These are phyloP conservation scores for Microdochium nivale DNA, from an alignment of 2,329 filamentous ascomycete species.

Conservation along the genomic window DNA sequence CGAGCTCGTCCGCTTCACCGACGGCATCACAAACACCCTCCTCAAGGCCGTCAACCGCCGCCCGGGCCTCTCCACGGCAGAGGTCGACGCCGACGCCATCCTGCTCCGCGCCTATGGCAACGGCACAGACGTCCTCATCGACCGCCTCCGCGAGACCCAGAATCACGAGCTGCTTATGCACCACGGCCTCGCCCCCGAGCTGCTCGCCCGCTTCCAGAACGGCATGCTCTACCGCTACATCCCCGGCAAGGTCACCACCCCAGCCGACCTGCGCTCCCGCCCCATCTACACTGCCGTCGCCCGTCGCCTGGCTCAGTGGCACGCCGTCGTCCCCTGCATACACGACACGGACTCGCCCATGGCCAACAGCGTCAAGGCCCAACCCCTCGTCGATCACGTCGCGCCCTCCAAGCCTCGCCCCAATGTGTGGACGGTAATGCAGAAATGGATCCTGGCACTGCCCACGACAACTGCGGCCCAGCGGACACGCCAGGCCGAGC, in stretches of 20 bases:
- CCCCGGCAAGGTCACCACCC: constrained; percentile 68
- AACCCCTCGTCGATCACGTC: constrained; percentile 37
- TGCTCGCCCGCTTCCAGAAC: constrained; percentile 90
- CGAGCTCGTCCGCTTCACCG: constrained; percentile 85
- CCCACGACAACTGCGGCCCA: constrained; percentile 65
- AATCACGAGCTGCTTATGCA: constrained; percentile 82
- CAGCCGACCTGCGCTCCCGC: constrained; percentile 69
- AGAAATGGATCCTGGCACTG: constrained; percentile 88
- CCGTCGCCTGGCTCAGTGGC: constrained; percentile 82
- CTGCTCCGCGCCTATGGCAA: constrained; percentile 90
- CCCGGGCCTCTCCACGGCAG: constrained; percentile 51
- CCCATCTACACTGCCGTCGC: constrained; percentile 78
- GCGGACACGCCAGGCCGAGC: constrained; percentile 51
- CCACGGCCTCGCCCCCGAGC: constrained; percentile 72
- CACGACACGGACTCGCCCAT: constrained; percentile 13
- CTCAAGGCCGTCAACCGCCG: constrained; percentile 67
- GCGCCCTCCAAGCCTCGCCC: constrained; percentile 65
- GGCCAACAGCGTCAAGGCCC: constrained; percentile 18
- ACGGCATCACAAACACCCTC: constrained; percentile 95
- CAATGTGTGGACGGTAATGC: constrained; percentile 91
- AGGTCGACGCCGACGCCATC: constrained; percentile 65
- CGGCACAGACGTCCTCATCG: constrained; percentile 90
- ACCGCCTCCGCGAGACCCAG: constrained; percentile 74
- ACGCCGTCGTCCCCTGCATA: constrained; percentile 61
- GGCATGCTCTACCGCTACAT: constrained; percentile 94